Evolutionary conservation across 768 basidiomycete genomes (phyloP), one percentile per base, ranked within the genome.

Genomic region (Mycena vitilis): DNA sequence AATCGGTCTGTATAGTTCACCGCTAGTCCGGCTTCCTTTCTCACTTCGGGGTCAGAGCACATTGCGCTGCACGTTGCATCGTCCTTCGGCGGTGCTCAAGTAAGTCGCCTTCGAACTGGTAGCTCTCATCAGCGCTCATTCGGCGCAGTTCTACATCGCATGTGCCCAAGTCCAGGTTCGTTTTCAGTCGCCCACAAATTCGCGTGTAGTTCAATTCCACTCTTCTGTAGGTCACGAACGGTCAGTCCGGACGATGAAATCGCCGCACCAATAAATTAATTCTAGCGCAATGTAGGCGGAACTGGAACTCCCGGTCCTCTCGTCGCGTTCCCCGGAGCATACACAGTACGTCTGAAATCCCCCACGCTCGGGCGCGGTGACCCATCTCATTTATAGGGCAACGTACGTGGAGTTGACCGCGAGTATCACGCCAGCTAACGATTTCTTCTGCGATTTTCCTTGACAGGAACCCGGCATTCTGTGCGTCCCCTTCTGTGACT

Each of bases 301-400:
- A 78, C 56, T 65, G 80, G 80, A 15, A 78, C 63, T 4, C 80
- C 80, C 4, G 75, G 76, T 13, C 80, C 80, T 10, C 73, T 79
- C 30, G 79, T 80, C n/a, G 60, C 77, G 10, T 77, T 81, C 72
- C 80, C 80, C 10, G 80, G 80, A 20, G 80, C 75, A 12, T 81
- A 81, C 73, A 79, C 78, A 37, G 69, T 71, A 48, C 2, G 56
- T 51, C 58, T 37, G 4, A 40, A 10, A 5, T 40, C 2, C 15
- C 40, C 40, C 12, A 10, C 5, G 30, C 22, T 51, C 3, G 12
- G 23, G 6, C 12, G n/a, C 34, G 15, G 18, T 22, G 30, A 3
- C 11, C 22, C 4, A 34, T 22, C 15, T 4, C 20, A 13, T 47
- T 34, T 13, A 10, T 51, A 70, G 52, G 79, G 78, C 45, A 61